Conservation (phyloP, 2,329 filamentous ascomycete genomes). For the Mariannaea sp. region DNA sequence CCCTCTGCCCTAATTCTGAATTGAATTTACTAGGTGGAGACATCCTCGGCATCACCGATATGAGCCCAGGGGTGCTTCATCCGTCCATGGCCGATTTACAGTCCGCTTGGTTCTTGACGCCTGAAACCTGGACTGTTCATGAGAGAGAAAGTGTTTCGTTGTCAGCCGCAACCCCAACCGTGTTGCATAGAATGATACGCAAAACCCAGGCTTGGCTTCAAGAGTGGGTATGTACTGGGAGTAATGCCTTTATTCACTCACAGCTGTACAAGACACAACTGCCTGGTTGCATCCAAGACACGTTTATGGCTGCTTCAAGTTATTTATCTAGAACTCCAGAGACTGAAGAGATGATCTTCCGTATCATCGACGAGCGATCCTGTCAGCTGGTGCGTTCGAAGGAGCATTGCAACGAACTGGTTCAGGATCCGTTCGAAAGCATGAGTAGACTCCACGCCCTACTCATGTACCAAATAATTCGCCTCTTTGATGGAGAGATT, state of each 20-base stretch:
- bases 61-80: background rate
- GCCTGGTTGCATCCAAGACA: constrained; percentile 14
- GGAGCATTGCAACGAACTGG: background rate
- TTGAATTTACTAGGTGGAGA: no score
- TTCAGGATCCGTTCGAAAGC: background rate
- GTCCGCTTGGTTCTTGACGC: constrained; percentile 23
- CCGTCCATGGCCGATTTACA: constrained; percentile 21
- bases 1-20: background rate
- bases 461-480: constrained; percentile 30
- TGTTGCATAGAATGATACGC: constrained; percentile 9
- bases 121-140: constrained; percentile 9
- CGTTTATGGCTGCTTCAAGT: constrained; percentile 20
- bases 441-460: constrained; percentile 33
- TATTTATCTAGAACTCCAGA: constrained; percentile 22
- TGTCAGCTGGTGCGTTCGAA: constrained; percentile 1
- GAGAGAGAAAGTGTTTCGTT: background rate
- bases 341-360: constrained; percentile 20
- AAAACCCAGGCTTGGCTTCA: constrained; percentile 16
- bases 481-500: constrained; percentile 33
- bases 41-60: background rate
- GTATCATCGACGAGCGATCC: constrained; percentile 19
- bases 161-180: constrained; percentile 9
- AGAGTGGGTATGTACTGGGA: constrained; percentile 20
- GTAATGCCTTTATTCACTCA: constrained; percentile 21
- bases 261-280: constrained; percentile 16